Conservation (phyloP, 2,329 filamentous ascomycete species). For the Phaeosphaeriaceae sp. region DNA sequence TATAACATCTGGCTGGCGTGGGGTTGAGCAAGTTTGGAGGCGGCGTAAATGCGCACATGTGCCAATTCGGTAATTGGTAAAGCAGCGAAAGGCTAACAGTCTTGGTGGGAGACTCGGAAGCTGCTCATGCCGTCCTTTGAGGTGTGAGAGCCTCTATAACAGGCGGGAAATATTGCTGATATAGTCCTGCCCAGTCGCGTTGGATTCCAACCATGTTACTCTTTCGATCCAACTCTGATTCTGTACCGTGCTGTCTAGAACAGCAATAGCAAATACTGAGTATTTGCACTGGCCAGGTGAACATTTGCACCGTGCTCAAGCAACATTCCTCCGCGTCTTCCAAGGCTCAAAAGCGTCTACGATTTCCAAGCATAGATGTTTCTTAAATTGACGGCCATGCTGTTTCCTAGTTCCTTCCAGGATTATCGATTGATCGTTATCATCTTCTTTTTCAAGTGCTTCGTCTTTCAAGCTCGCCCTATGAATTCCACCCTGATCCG, state of each 20-base stretch:
- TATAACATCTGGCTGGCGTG: neutral
- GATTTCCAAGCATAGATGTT: neutral
- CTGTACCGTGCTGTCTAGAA: neutral
- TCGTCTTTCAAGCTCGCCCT: too few species aligned
- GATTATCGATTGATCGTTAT: too few species aligned
- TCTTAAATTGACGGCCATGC: neutral
- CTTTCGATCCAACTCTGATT: neutral
- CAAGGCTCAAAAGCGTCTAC: neutral
- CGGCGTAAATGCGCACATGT: neutral
- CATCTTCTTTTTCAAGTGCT: too few species aligned
- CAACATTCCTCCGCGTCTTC: neutral
- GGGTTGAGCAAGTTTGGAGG: neutral
- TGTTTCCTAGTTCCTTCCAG: too few species aligned
- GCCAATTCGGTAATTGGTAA: constrained; percentile 1
- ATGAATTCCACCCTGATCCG: too few species aligned
- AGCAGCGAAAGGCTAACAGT: neutral
- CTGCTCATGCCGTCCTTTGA: neutral
- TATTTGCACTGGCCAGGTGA: neutral
- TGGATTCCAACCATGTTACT: neutral
- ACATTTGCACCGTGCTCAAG: too few species aligned
- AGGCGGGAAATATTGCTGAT: neutral
- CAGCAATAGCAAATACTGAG: neutral
- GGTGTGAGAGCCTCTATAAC: neutral
- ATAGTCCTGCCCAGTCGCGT: neutral
- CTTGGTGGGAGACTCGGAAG: neutral